Evolutionary conservation across 2,329 filamentous ascomycete species (phyloP).

Genomic region (Thermoascus crustaceus): DNA sequence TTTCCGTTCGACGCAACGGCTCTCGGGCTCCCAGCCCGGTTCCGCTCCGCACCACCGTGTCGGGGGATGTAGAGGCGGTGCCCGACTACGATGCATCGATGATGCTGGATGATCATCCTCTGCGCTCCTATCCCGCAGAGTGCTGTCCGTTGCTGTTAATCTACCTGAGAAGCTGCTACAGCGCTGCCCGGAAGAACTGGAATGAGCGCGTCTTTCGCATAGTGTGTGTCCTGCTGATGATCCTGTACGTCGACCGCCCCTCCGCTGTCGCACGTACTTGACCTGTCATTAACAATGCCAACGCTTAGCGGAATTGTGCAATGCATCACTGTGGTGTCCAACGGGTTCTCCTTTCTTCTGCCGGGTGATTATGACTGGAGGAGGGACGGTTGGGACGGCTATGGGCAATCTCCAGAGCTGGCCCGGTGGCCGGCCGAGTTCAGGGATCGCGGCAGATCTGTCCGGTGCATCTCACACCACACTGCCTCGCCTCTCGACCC

Average conservation of each 20-base stretch:
- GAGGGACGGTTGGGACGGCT: neutral
- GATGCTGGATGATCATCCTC: slow-evolving; percentile 27
- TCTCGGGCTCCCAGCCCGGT: neutral
- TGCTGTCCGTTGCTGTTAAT: slow-evolving; percentile 20
- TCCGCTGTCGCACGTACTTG: neutral
- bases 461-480: slow-evolving; percentile 16
- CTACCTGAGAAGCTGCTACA: slow-evolving; percentile 12
- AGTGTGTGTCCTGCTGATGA: slow-evolving; percentile 18
- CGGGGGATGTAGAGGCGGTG: slow-evolving; percentile 18
- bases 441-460: slow-evolving; percentile 7
- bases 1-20: neutral
- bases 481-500: slow-evolving; percentile 12
- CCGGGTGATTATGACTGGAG: slow-evolving; percentile 5
- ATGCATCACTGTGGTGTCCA: slow-evolving; percentile 14
- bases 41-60: neutral
- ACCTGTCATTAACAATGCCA: neutral
- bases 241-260: slow-evolving; percentile 11
- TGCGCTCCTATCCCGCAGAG: slow-evolving; percentile 23
- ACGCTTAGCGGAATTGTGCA: slow-evolving; percentile 14
- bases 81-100: slow-evolving; percentile 20
- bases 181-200: slow-evolving; percentile 12
- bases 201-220: slow-evolving; percentile 15
- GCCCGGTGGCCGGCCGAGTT: slow-evolving; percentile 11
- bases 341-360: slow-evolving; percentile 11
- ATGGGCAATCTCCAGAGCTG: slow-evolving; percentile 3